A percentile compares a stretch with the other conserved stretches of the same genome.
These are phyloP conservation scores for Closterium sp. DNA, from an alignment of 139 green algal species.

Conservation along the genomic window DNA sequence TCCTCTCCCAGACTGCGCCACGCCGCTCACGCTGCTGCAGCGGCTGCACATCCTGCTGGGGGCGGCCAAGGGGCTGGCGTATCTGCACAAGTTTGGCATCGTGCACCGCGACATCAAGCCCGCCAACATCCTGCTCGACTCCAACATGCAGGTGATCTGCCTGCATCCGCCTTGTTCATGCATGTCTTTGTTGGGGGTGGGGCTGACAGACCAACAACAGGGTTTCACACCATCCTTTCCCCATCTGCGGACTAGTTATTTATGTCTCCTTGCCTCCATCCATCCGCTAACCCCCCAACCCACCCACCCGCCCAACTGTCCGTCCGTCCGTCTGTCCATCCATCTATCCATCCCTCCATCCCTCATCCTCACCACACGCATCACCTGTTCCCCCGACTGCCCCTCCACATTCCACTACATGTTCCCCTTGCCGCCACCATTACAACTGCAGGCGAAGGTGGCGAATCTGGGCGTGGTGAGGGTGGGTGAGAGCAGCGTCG, in stretches of 20 bases:
- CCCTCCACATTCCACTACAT: background rate
- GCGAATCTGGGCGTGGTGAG: background rate
- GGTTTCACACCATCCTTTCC: background rate
- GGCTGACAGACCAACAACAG: background rate
- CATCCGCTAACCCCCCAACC: too few species aligned
- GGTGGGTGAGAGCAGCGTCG: background rate
- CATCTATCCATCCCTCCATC: background rate
- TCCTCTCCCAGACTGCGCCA: background rate
- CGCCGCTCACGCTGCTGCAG: background rate
- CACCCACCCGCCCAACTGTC: background rate
- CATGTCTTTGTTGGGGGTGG: background rate
- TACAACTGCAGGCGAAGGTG: background rate
- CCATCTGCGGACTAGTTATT: too few species aligned
- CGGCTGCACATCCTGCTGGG: background rate
- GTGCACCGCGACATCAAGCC: background rate
- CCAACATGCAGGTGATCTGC: background rate
- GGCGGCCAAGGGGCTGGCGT: background rate
- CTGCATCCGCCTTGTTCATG: too few species aligned
- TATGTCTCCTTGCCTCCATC: too few species aligned
- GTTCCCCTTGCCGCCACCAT: too few species aligned
- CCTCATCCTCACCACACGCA: background rate
- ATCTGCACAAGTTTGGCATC: background rate
- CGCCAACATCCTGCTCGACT: background rate
- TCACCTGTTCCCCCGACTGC: background rate
- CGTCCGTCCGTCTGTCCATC: too few species aligned